Evolutionary conservation across 2,329 filamentous ascomycete genomes (phyloP).

Genomic region (Emergomyces orientalis): DNA sequence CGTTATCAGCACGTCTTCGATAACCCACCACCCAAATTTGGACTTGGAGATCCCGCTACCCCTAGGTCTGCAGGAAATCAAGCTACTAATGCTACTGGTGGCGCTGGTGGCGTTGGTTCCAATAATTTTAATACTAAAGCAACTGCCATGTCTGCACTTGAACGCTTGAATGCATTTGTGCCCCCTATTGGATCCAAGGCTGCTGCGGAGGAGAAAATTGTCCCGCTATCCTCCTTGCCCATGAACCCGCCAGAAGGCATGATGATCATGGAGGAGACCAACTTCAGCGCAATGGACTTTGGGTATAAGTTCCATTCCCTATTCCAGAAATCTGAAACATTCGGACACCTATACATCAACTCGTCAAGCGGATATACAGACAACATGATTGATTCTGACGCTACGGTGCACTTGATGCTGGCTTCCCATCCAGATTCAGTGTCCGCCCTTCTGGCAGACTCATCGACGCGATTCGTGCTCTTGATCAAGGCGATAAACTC

Average conservation of each 20-base stretch:
- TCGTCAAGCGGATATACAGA: background rate
- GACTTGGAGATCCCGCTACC: background rate
- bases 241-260: background rate
- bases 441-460: conserved; percentile 18
- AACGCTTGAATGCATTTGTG: conserved; percentile 4
- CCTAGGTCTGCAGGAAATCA: background rate
- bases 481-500: conserved; percentile 25
- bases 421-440: background rate
- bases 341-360: conserved; percentile 1
- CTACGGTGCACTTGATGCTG: background rate
- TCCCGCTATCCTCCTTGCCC: background rate
- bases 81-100: background rate
- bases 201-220: background rate
- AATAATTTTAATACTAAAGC: background rate
- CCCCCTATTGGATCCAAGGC: background rate
- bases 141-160: background rate
- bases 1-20: conserved; percentile 3
- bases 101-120: background rate
- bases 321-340: conserved; percentile 2
- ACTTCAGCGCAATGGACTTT: conserved; percentile 1
- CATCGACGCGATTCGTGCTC: conserved; percentile 18
- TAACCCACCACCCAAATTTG: conserved; percentile 3
- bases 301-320: background rate
- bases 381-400: background rate
- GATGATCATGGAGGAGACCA: conserved; percentile 5